phyloP scores from a whole-genome alignment of 805 yeast genomes.

The Suhomyces vadensis region DNA sequence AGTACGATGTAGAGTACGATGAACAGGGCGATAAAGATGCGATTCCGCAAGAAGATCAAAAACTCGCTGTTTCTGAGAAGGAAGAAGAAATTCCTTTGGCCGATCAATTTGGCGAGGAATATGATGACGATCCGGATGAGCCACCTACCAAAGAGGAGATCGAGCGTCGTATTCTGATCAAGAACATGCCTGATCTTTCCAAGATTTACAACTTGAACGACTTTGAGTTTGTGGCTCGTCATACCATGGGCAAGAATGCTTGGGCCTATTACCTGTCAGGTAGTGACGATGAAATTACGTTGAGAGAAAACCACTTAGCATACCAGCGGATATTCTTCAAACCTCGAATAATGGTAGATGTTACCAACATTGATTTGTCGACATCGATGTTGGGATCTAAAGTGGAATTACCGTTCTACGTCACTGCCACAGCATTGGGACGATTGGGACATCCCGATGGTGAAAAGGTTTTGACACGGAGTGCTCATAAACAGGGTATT shows the following conservation, averaged over 20 bases:
- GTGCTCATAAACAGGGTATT: constrained; percentile 67
- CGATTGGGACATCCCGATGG: constrained; percentile 93
- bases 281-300: constrained; percentile 87
- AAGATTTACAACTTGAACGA: constrained; percentile 78
- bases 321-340: constrained; percentile 86
- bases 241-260: constrained; percentile 71
- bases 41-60: constrained; percentile 13
- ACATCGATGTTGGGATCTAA: constrained; percentile 76
- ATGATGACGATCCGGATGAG: constrained; percentile 42
- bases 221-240: constrained; percentile 83
- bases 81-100: constrained; percentile 3
- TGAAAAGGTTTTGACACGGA: constrained; percentile 80
- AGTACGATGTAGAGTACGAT: constrained; percentile 44
- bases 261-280: constrained; percentile 95
- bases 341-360: constrained; percentile 82
- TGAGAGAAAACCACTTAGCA: constrained; percentile 88
- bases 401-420: constrained; percentile 77
- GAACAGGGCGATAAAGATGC: constrained; percentile 38
- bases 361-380: constrained; percentile 64
- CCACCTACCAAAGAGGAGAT: constrained; percentile 29
- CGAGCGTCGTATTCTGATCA: constrained; percentile 24
- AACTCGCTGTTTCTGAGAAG: background rate
- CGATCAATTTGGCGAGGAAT: constrained; percentile 24
- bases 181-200: constrained; percentile 64
- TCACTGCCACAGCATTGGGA: constrained; percentile 90